These are phyloP conservation scores for Lactuca saligna DNA, from an alignment of 129 eudicot genomes.

Conservation along the genomic window DNA sequence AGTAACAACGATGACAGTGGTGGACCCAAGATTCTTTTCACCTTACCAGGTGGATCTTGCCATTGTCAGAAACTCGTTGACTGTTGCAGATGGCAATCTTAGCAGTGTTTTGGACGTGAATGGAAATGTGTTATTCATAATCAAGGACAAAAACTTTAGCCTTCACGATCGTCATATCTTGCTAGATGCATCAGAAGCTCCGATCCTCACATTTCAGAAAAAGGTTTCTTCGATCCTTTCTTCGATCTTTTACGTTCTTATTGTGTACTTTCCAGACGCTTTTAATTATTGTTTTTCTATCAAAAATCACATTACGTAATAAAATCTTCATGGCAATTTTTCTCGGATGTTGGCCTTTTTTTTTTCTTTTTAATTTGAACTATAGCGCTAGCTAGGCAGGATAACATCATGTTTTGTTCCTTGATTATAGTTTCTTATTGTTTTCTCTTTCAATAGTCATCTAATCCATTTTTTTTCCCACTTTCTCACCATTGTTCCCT, in stretches of 20 bases:
- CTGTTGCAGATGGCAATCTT: constrained; percentile 34
- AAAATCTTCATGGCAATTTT: too few relatives aligned
- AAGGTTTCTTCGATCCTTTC: constrained; percentile 10
- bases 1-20: constrained; percentile 29
- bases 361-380: too few relatives aligned
- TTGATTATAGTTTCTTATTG: not conserved
- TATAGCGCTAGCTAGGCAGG: not conserved
- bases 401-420: not conserved
- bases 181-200: constrained; percentile 34
- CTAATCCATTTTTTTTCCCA: too few relatives aligned
- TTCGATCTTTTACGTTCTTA: not conserved
- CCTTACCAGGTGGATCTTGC: constrained; percentile 29
- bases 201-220: constrained; percentile 36
- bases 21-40: constrained; percentile 38
- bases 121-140: constrained; percentile 30
- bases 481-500: not conserved
- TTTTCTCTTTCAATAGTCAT: too few relatives aligned
- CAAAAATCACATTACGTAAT: too few relatives aligned
- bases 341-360: too few relatives aligned
- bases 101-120: constrained; percentile 32
- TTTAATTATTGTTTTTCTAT: not conserved
- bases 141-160: constrained; percentile 33
- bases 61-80: constrained; percentile 30
- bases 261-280: not conserved
- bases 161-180: constrained; percentile 37